A percentile compares a stretch with the other conserved stretches of the same genome.
Evolutionary conservation across 1,284 basidiomycete species (phyloP).

Genomic region (Peniophora sp.): DNA sequence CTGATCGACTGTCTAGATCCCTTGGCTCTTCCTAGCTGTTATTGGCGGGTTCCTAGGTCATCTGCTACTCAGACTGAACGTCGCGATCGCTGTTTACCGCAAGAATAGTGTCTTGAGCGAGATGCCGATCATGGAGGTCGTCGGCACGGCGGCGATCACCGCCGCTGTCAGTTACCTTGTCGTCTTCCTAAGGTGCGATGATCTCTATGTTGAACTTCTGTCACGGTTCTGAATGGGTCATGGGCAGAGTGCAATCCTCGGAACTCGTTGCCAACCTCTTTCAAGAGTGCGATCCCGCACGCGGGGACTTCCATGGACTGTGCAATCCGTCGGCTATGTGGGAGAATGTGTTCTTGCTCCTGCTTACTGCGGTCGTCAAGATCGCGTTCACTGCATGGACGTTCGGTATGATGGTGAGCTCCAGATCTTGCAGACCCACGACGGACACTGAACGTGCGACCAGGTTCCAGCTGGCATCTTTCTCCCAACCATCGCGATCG

Average conservation of each 20-base stretch:
- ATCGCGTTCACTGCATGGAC: conserved; percentile 63
- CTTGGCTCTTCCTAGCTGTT: conserved; percentile 55
- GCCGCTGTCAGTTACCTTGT: conserved; percentile 63
- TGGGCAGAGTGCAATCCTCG: conserved; percentile 52
- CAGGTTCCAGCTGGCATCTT: conserved; percentile 71
- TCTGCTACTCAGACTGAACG: conserved; percentile 57
- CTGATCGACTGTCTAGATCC: conserved; percentile 35
- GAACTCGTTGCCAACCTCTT: conserved; percentile 68
- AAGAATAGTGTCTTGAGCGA: conserved; percentile 46
- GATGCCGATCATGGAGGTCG: conserved; percentile 60
- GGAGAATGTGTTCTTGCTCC: conserved; percentile 59
- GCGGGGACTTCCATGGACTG: conserved; percentile 61
- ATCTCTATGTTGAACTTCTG: conserved; percentile 15
- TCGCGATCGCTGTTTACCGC: conserved; percentile 53
- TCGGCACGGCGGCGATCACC: conserved; percentile 54
- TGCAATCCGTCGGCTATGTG: conserved; percentile 63
- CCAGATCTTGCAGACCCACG: background rate
- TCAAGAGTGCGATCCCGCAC: conserved; percentile 60
- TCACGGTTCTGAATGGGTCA: background rate
- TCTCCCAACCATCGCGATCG: conserved; percentile 65
- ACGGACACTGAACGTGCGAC: background rate
- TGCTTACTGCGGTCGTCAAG: conserved; percentile 55
- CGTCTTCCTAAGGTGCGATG: conserved; percentile 41
- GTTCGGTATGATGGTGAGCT: conserved; percentile 67
- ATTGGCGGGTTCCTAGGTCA: conserved; percentile 59